These are phyloP conservation scores for Mycena haematopus DNA, from an alignment of 768 basidiomycete species.

Conservation along the genomic window DNA sequence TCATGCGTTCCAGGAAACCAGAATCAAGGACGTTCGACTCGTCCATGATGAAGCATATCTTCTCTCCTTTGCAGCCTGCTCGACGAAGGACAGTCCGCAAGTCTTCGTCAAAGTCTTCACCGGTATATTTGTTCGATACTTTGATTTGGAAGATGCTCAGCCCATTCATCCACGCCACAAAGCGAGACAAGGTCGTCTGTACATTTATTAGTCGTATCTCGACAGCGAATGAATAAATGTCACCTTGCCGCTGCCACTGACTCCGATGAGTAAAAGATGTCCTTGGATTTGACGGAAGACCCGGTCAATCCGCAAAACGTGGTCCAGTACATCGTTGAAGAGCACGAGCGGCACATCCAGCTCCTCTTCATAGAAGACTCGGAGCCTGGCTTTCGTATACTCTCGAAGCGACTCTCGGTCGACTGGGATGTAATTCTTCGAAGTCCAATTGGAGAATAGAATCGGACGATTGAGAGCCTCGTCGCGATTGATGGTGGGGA, in stretches of 20 bases:
- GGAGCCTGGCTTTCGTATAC: slow-evolving; percentile 94
- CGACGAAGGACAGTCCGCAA: slow-evolving; percentile 93
- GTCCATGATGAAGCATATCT: slow-evolving; percentile 99
- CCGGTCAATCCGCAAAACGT: slow-evolving; percentile 96
- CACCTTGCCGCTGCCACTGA: slow-evolving; percentile 98
- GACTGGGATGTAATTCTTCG: slow-evolving; percentile 94
- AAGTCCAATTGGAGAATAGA: slow-evolving; percentile 99
- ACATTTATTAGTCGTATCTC: slow-evolving; percentile 28
- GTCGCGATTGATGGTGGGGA: slow-evolving; percentile 89
- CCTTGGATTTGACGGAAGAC: slow-evolving; percentile 99
- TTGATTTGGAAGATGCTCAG: slow-evolving; percentile 99
- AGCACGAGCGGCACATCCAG: slow-evolving; percentile 96
- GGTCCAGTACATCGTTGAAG: slow-evolving; percentile 98
- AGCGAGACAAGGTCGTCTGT: slow-evolving; percentile 95
- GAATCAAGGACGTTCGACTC: slow-evolving; percentile 99
- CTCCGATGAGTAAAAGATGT: slow-evolving; percentile 94
- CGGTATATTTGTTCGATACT: slow-evolving; percentile 98
- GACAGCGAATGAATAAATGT: slow-evolving; percentile 27
- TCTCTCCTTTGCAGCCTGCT: slow-evolving; percentile 97
- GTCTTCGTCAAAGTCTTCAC: slow-evolving; percentile 98
- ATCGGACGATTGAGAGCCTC: slow-evolving; percentile 91
- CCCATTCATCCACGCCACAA: slow-evolving; percentile 99
- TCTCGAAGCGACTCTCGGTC: slow-evolving; percentile 93
- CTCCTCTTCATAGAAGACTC: slow-evolving; percentile 99
- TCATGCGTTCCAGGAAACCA: slow-evolving; percentile 99